These are phyloP conservation scores for Neurospora sp. DNA, from an alignment of 495 filamentous ascomycete species.

Conservation along the genomic window DNA sequence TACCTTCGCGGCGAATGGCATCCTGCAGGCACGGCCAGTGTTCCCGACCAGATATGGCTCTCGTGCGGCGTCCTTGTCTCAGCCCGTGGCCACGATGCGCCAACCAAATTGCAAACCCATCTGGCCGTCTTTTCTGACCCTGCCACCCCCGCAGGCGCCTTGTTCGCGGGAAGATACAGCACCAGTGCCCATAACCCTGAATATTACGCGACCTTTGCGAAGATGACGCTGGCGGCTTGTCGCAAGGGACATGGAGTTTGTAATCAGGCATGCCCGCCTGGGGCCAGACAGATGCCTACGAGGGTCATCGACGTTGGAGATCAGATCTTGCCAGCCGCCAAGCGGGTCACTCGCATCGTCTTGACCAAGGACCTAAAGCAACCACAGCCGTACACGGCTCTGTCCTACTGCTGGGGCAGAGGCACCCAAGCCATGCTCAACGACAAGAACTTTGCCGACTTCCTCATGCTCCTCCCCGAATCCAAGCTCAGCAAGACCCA, in stretches of 20 bases:
- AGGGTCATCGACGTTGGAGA: constrained; percentile 3
- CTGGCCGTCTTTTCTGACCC: neutral
- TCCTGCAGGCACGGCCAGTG: neutral
- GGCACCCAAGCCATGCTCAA: neutral
- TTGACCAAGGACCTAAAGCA: neutral
- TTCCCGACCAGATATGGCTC: neutral
- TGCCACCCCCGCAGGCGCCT: neutral
- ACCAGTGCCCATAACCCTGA: neutral
- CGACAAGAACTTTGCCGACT: neutral
- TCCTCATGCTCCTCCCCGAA: neutral
- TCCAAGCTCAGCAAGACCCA: neutral
- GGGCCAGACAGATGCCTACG: neutral
- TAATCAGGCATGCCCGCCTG: neutral
- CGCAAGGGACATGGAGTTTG: neutral
- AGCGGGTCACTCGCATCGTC: neutral
- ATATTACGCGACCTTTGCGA: neutral
- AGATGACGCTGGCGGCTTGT: neutral
- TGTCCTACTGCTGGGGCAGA: constrained; percentile 5
- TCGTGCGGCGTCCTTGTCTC: neutral
- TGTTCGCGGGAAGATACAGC: constrained; percentile 1
- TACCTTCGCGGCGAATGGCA: neutral
- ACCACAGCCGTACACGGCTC: neutral
- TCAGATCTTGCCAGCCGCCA: neutral
- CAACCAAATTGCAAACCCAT: neutral
- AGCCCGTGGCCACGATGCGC: neutral